Evolutionary conservation across 805 yeast species (phyloP), one percentile per base, ranked within the genome.

Genomic region (Saccharomycopsis lassenensis): DNA sequence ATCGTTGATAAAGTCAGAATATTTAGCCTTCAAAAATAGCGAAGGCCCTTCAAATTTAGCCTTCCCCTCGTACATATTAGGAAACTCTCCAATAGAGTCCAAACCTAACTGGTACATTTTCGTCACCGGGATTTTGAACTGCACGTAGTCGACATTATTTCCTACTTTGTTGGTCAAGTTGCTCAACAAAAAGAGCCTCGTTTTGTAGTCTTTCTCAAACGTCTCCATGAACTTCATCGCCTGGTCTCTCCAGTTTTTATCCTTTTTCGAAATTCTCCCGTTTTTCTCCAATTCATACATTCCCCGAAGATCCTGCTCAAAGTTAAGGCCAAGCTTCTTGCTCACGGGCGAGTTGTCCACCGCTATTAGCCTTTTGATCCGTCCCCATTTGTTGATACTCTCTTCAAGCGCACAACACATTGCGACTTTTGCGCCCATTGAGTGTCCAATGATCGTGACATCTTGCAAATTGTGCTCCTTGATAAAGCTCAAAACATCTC

Each of bases 381-480:
- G 38, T 3, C 58, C 61, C 1, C 71, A n/a, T n/a, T n/a, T n/a
- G n/a, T n/a, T n/a, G n/a, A n/a, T n/a, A n/a, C n/a, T n/a, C n/a
- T 56, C 43, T 39, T 50, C 47, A 23, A 74, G 48, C 0, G 69
- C 54, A 1, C 62, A 59, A 31, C 63, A 37, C 66, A 74, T 63
- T 0, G 70, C 71, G 1, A 68, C 63, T 47, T 71, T 73, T 3
- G 76, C 79, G 1, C 82, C 82, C 71, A 74, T 65, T 14, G 77
- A 71, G 48, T 69, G 77, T 0, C 81, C 80, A 8, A 65, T 39
- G 3, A 66, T 35, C 25, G 59, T 50, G 4, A 62, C 53, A 10
- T 57, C 56, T 35, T 50, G 44, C 15, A 62, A 53, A 24, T 47
- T 37, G 11, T 48, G 42, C 8, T 52, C 47, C 24, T 56, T 44